Evolutionary conservation across 2,329 filamentous ascomycete genomes (phyloP), one percentile per base, ranked within the genome.

Genomic region (Zymoseptoria crescenta): DNA sequence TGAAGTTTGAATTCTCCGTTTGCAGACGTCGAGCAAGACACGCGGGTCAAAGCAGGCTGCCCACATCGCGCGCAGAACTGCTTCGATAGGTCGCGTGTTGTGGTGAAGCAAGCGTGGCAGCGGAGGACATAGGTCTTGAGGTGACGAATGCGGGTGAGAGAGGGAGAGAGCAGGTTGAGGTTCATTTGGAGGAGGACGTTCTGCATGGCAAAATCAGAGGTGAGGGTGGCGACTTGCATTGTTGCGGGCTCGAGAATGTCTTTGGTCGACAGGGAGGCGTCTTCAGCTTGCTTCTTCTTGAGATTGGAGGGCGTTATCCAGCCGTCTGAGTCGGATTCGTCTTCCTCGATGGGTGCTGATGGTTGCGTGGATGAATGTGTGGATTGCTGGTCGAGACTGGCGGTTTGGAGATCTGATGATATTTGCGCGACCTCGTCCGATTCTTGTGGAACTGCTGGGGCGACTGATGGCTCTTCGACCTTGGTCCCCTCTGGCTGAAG

Each of bases 241-340:
- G 83, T 84, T 62, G 83, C 83, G 41, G 83, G 80, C 56, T 83
- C 79, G 1, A 80, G 73, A 16, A 65, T 59, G 54, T 78, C 73
- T 1, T 78, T 74, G 5, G 75, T 76, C 21, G 77, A 75, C 27
- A 74, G 73, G 54, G 69, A 68, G 20, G 79, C 75, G 67, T 93
- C 86, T 71, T 85, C 83, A 60, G 83, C 84, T 76, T 94, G 88
- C 71, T 90, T 87, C 71, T 90, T 87, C 71, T 90, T 88, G 65
- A 99, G 82, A 75, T 97, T 99, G 49, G 87, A 87, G 0, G 93
- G 91, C 0, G 94, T 97, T 73, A 97, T 96, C 93, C 93, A 97
- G 68, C 87, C 89, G 64, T 88, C 90, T 16, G 81, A 82, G 59
- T 85, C 84, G 8, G 73, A 74, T 54, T 76, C 74, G n/a, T 73